Evolutionary conservation across 2,329 filamentous ascomycete species (phyloP), one percentile per base, ranked within the genome.

Genomic region (Ophiostoma tasmaniense): DNA sequence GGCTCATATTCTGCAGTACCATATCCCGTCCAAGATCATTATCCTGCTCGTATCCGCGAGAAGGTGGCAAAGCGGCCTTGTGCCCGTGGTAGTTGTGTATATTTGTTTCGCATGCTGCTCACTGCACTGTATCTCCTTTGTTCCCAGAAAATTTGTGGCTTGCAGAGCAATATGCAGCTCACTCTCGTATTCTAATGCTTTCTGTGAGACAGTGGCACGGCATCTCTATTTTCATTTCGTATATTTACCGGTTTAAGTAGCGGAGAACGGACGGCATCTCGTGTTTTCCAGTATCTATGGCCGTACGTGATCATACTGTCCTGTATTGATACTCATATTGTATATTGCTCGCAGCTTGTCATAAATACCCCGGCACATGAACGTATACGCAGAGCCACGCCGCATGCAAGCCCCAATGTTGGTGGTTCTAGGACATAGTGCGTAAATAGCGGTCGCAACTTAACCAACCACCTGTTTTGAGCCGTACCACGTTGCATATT

Each of bases 221-320:
- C 50, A 55, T n/a, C 25, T 22, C 22, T 55, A 55, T 55, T 55
- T 55, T 22, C 25, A 25, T 25, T 55, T 28, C 22, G 25, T 2
- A 55, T 45, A 6, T n/a, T 55, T 25, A 55, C n/a, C 25, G 50
- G 50, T 55, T 55, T 55, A 25, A 55, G n/a, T 55, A 55, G 50
- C n/a, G 50, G 50, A 55, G 50, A 55, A 22, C 50, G 50, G 50
- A 55, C 50, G 50, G 50, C n/a, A 55, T 55, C 50, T 22, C 50
- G 50, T 55, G n/a, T 22, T 55, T 55, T 55, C 50, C 50, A 28
- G n/a, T 55, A 55, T 55, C 50, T 55, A 55, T 55, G 50, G 50
- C 50, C 50, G 50, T 55, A 28, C 50, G 50, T 55, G 50, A 2
- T n/a, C n/a, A 28, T 4, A 22, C 1, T 6, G 20, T 6, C 22